These are phyloP conservation scores for Rhinocladiella similis DNA, from an alignment of 2,329 filamentous ascomycete genomes.

Conservation along the genomic window DNA sequence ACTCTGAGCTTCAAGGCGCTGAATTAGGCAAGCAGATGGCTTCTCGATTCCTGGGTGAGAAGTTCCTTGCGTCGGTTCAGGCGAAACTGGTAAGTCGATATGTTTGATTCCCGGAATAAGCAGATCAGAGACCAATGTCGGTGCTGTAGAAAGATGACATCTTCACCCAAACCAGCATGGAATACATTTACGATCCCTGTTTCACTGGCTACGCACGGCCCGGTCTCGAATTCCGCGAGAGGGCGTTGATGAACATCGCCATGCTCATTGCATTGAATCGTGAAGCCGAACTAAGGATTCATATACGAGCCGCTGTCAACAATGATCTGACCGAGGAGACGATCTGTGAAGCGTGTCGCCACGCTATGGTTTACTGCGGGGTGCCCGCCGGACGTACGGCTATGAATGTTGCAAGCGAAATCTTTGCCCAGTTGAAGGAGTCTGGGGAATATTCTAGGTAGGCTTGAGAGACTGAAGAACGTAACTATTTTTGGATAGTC, in stretches of 20 bases:
- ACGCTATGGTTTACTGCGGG: constrained; percentile 40
- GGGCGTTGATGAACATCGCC: constrained; percentile 62
- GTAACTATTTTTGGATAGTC: too few relatives aligned
- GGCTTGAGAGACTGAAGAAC: too few relatives aligned
- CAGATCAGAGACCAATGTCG: background rate
- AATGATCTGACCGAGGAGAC: constrained; percentile 63
- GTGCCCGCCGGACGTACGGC: constrained; percentile 45
- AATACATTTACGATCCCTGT: constrained; percentile 56
- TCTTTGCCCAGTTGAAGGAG: background rate
- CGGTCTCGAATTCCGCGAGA: constrained; percentile 60
- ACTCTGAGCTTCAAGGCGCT: background rate
- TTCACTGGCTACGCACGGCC: constrained; percentile 61
- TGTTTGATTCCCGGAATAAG: too few relatives aligned
- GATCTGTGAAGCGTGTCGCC: constrained; percentile 48
- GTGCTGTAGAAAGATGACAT: constrained; percentile 5
- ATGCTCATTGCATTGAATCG: constrained; percentile 64
- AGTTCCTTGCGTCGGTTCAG: background rate
- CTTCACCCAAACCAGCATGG: constrained; percentile 8
- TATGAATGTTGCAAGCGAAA: constrained; percentile 29
- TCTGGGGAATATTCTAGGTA: constrained; percentile 1
- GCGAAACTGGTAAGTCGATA: background rate
- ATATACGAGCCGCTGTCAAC: constrained; percentile 63
- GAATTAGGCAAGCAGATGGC: background rate
- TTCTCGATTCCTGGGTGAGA: constrained; percentile 1
- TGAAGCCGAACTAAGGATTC: constrained; percentile 58